Evolutionary conservation across 2,329 filamentous ascomycete genomes (phyloP), one percentile per base, ranked within the genome.

Genomic region (Penicillium sp.): DNA sequence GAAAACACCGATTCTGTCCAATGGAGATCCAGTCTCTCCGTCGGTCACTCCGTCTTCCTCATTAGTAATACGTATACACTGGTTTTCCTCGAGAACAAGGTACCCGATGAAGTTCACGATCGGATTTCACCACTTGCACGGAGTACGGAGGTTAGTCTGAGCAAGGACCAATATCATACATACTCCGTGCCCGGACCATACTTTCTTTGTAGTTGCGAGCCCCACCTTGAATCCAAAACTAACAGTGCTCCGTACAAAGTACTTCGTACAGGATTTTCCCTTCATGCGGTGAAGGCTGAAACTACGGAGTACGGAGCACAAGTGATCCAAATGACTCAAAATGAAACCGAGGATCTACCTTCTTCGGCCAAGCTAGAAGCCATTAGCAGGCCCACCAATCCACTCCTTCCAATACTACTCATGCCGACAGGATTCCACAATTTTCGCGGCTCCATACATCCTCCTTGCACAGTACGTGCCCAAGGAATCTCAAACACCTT

Each of bases 1-100:
- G 61, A 59, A 58, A 59, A 46, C 18, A 29, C 47, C 45, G 51
- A 43, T 32, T 46, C 34, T 38, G 45, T 57, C 61, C 61, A 63
- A 63, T 63, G n/a, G 55, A 58, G 52, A 54, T 48, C 43, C 31
- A 48, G 31, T 39, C 40, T 45, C 5, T n/a, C 41, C 46, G 27
- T 41, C 51, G 41, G 46, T 27, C 51, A 50, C 32, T 29, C 51
- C 46, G 46, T 54, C 24, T 34, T 5, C 18, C 47, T 18, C 4
- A 48, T 53, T 53, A 53, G 44, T 53, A 18, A 53, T 53, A 27
- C 4, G 32, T 36, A 22, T 41, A 22, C 4, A 47, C 38, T 18
- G 7, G 1, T 22, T 29, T n/a, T 6, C 14, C 42, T 36, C 16
- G 14, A 24, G 40, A 45, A 45, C 41, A 50, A 49, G 40, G 41